A percentile compares a stretch with the other conserved stretches of the same genome.
phyloP scores from a whole-genome alignment of 176 grass and related monocot species.

The Musa troglodytarum region DNA sequence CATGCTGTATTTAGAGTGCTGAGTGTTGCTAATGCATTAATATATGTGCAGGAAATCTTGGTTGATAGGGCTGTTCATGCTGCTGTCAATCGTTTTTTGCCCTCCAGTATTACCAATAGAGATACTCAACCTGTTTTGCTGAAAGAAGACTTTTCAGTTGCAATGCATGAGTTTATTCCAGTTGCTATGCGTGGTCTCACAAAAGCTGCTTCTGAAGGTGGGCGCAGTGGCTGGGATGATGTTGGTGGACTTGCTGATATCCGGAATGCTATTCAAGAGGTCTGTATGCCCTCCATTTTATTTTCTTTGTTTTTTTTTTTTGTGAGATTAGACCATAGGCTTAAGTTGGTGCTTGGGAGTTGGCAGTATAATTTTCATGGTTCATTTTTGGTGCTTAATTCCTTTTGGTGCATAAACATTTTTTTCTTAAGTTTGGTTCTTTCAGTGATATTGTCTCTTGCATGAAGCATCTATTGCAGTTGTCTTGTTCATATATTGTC shows the following conservation, averaged over 20 bases:
- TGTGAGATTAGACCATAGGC: neutral
- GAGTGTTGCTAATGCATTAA: neutral
- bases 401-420: neutral
- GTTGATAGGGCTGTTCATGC: conserved; percentile 85
- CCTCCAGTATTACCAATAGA: conserved; percentile 25
- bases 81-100: conserved; percentile 62
- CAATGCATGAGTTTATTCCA: conserved; percentile 82
- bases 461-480: neutral
- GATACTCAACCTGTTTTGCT: conserved; percentile 31
- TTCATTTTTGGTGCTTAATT: neutral
- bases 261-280: conserved; percentile 85
- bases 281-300: conserved; percentile 14
- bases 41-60: conserved; percentile 66
- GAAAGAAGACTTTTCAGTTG: conserved; percentile 75
- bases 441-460: conserved; percentile 10
- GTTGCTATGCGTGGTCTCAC: conserved; percentile 90
- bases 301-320: neutral
- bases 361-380: neutral
- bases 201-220: conserved; percentile 65
- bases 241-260: conserved; percentile 82
- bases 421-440: neutral
- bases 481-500: conserved; percentile 13
- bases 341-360: neutral
- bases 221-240: conserved; percentile 73
- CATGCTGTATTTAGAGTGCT: neutral